Evolutionary conservation across 441 rosid species (phyloP), one percentile per base, ranked within the genome.

Genomic region (Mallotus repandus): DNA sequence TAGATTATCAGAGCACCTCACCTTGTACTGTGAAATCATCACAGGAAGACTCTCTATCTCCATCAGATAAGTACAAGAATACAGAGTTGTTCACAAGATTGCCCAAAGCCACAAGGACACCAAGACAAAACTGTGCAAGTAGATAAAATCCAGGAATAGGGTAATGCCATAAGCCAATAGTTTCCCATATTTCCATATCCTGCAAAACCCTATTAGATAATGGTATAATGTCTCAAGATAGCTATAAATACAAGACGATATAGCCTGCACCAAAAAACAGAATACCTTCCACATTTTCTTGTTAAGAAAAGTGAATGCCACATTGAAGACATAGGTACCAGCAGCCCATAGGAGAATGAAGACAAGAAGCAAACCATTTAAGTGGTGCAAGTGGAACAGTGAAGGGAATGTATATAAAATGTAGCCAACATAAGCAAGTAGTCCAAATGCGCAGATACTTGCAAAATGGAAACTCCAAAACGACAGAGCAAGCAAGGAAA

Each of bases 391-490:
- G 53, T 77, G 93, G 81, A 92, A 91, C 87, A 93, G 73, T 13
- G 98, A 96, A 78, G 99, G 98, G 82, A 94, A 88, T 74, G 94
- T 92, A 82, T 89, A 93, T 19, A 92, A 59, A 81, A 88, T 88
- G 82, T 89, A 96, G 81, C 99, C 96, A 81, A 96, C 99, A 84
- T 96, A 96, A 77, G 89, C 98, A 79, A 96, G 98, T 68, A 93
- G 87, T 70, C 97, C 99, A 78, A 92, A 94, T 75, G 98, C 99
- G 72, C 97, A 96, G 72, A 92, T 69, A 82, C 99, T 96, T 63
- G 97, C 96, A 80, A 96, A 94, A 85, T 96, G 98, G 79, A 92
- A 94, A 88, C 98, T 96, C 99, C 98, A 96, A 80, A 87, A 94
- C n/a, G 98, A 89, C 77, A 94, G 89, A 78, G 93, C 98, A 84